phyloP scores from a whole-genome alignment of 352 stramenopile genomes.

The Sclerospora graminicola region DNA sequence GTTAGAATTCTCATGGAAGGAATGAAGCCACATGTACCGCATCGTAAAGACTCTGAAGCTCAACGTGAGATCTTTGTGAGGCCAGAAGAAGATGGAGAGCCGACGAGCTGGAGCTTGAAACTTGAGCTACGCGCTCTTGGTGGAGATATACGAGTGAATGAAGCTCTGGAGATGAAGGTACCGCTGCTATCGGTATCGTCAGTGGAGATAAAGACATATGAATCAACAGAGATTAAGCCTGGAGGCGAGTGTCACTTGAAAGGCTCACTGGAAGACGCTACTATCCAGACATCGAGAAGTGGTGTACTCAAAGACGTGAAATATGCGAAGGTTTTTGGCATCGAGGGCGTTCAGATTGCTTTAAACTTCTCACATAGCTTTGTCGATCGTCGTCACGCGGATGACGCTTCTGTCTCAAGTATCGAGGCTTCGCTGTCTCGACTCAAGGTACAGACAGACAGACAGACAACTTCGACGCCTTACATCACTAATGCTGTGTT shows the following conservation, averaged over 20 bases:
- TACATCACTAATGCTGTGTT: not conserved
- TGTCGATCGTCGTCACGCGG: slow-evolving; percentile 5
- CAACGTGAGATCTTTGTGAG: not conserved
- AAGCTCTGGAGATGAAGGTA: slow-evolving; percentile 17
- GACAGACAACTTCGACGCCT: no score
- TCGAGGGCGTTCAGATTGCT: slow-evolving; percentile 7
- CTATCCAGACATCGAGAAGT: slow-evolving; percentile 9
- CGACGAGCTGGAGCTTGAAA: slow-evolving; percentile 20
- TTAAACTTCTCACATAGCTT: slow-evolving; percentile 16
- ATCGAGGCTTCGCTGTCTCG: slow-evolving; percentile 19
- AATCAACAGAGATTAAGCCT: slow-evolving; percentile 1
- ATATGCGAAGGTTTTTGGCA: slow-evolving; percentile 12
- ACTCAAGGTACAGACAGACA: slow-evolving; percentile 21
- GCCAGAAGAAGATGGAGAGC: not conserved
- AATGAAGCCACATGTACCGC: slow-evolving; percentile 4
- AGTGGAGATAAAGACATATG: slow-evolving; percentile 4
- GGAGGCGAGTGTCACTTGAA: slow-evolving; percentile 12
- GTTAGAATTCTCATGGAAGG: slow-evolving; percentile 7
- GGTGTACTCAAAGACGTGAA: slow-evolving; percentile 11
- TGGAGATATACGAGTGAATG: slow-evolving; percentile 18
- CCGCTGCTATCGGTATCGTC: slow-evolving; percentile 16
- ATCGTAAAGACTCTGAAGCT: not conserved
- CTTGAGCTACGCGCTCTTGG: slow-evolving; percentile 19
- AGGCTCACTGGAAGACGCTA: slow-evolving; percentile 8
- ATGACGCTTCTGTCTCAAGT: slow-evolving; percentile 7